phyloP scores from a whole-genome alignment of 2,329 filamentous ascomycete species.

The Plenodomus tracheiphilus region DNA sequence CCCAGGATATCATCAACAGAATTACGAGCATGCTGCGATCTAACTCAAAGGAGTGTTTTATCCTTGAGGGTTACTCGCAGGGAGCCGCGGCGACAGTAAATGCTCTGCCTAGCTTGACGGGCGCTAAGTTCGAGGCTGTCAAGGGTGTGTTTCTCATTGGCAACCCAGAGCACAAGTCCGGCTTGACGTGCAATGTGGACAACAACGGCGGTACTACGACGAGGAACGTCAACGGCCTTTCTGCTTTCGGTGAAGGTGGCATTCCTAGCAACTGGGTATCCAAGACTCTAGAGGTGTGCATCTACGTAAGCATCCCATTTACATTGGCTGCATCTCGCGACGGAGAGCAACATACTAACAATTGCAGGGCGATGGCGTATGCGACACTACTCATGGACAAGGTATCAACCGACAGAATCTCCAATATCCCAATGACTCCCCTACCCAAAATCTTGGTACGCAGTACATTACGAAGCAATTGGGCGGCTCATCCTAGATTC shows the following conservation, averaged over 20 bases:
- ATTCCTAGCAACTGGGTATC: constrained; percentile 38
- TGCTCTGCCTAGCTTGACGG: constrained; percentile 38
- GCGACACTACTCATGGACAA: constrained; percentile 37
- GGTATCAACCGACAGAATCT: constrained; percentile 40
- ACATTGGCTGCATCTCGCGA: not conserved
- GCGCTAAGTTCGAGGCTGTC: constrained; percentile 38
- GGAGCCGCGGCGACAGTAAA: constrained; percentile 43
- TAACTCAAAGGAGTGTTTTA: constrained; percentile 38
- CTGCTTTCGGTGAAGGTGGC: not conserved
- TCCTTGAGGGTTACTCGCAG: constrained; percentile 45
- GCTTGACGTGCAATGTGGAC: constrained; percentile 43
- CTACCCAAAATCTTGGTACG: constrained; percentile 35
- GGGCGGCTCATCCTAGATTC: too few species aligned
- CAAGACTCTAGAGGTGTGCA: constrained; percentile 46
- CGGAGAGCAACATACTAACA: not conserved
- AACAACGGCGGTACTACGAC: constrained; percentile 40
- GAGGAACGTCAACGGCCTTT: constrained; percentile 33
- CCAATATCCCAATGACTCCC: constrained; percentile 26
- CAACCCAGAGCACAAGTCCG: constrained; percentile 37
- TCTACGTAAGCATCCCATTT: constrained; percentile 27
- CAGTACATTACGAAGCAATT: not conserved
- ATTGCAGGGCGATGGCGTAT: constrained; percentile 41
- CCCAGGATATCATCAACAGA: constrained; percentile 40
- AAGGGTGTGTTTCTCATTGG: constrained; percentile 45
- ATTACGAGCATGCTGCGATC: constrained; percentile 26